Evolutionary conservation across 306 rosid genomes (phyloP).

Genomic region (Trichosanthes truncata): DNA sequence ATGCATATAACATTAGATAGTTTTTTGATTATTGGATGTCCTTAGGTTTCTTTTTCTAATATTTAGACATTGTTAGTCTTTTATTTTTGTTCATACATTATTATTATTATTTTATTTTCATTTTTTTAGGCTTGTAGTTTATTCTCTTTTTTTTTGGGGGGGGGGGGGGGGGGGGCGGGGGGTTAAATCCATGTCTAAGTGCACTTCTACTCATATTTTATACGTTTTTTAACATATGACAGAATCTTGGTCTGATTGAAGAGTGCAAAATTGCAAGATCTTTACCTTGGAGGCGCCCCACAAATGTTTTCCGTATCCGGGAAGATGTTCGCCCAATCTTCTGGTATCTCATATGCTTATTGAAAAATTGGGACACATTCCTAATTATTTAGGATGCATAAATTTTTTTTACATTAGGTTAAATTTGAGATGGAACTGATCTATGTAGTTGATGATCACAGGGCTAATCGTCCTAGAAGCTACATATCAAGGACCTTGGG

Average conservation of each 20-base stretch:
- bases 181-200: not conserved
- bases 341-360: constrained; percentile 37
- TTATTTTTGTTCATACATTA: not conserved
- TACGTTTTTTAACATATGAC: constrained; percentile 19
- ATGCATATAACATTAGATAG: not conserved
- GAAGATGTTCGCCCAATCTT: constrained; percentile 94
- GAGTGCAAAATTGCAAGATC: constrained; percentile 70
- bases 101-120: not conserved
- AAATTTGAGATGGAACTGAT: constrained; percentile 18
- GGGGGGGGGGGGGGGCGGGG: too few relatives aligned
- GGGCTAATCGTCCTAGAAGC: constrained; percentile 99
- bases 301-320: constrained; percentile 69
- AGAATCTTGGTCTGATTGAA: constrained; percentile 92
- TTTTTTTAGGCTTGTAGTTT: not conserved
- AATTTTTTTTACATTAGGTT: not conserved
- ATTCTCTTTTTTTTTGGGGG: too few relatives aligned
- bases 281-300: constrained; percentile 82
- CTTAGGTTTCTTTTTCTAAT: not conserved
- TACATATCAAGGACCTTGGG: constrained; percentile 89
- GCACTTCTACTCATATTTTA: not conserved
- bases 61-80: not conserved
- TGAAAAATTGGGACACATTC: constrained; percentile 1
- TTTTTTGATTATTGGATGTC: not conserved
- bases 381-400: not conserved
- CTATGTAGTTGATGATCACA: constrained; percentile 23